phyloP scores from a whole-genome alignment of 257 asterid genomes.

The Solanum etuberosum region DNA sequence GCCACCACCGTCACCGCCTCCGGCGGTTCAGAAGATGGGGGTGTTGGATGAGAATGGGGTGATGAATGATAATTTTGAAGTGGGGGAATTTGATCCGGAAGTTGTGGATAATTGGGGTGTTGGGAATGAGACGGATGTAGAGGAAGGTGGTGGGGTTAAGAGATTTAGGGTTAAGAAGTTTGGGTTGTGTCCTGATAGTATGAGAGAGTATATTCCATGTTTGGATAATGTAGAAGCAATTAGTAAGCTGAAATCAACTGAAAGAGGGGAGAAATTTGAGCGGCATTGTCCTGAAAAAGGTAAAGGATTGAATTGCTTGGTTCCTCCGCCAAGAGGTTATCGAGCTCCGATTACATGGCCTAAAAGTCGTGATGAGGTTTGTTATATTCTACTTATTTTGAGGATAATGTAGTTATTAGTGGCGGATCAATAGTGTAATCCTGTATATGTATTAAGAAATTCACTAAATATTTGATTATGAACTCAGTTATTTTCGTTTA shows the following conservation, averaged over 20 bases:
- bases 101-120: constrained; percentile 46
- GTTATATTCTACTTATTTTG: not conserved
- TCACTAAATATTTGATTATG: not conserved
- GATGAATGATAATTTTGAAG: constrained; percentile 68
- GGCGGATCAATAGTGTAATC: not conserved
- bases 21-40: constrained; percentile 71
- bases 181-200: constrained; percentile 39
- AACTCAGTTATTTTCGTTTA: not conserved
- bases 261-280: constrained; percentile 74
- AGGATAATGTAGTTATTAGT: not conserved
- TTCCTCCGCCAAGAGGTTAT: constrained; percentile 87
- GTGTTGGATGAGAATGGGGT: constrained; percentile 77
- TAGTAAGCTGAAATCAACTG: constrained; percentile 42
- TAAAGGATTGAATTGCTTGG: constrained; percentile 57
- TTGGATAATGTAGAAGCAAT: constrained; percentile 78
- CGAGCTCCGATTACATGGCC: constrained; percentile 81
- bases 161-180: constrained; percentile 52
- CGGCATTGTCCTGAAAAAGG: constrained; percentile 82
- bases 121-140: constrained; percentile 36
- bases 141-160: constrained; percentile 13
- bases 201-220: constrained; percentile 91
- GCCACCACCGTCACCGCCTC: constrained; percentile 22
- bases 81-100: constrained; percentile 66
- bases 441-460: not conserved
- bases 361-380: constrained; percentile 84